A percentile compares a stretch with the other conserved stretches of the same genome.
Conservation (phyloP, 2,329 filamentous ascomycete species). For the Alternaria ethzedia region DNA sequence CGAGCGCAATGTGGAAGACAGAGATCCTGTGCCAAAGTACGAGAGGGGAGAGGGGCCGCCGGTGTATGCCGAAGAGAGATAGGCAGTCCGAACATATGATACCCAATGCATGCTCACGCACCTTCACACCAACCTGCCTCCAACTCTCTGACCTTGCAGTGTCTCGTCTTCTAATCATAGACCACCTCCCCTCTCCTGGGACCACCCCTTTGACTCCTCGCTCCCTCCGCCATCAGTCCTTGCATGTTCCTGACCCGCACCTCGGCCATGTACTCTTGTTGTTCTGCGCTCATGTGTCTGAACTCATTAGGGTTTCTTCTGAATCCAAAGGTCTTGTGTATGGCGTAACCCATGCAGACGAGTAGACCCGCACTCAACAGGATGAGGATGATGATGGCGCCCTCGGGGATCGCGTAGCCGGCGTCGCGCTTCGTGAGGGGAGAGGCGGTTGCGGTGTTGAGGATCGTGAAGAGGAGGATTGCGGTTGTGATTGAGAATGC, state of each 20-base stretch:
- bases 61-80: slow-evolving; percentile 8
- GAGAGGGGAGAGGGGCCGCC: slow-evolving; percentile 20
- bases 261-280: slow-evolving; percentile 32
- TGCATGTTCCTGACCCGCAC: slow-evolving; percentile 24
- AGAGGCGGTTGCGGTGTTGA: neutral
- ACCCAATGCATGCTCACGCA: neutral
- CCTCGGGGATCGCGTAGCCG: slow-evolving; percentile 20
- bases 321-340: slow-evolving; percentile 26
- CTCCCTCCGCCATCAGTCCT: slow-evolving; percentile 16
- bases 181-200: neutral
- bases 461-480: neutral
- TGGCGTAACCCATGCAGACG: slow-evolving; percentile 25
- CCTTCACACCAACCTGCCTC: neutral
- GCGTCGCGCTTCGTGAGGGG: slow-evolving; percentile 21
- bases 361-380: slow-evolving; percentile 22
- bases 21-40: slow-evolving; percentile 16
- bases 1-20: slow-evolving; percentile 2
- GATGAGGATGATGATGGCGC: slow-evolving; percentile 28
- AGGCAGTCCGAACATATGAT: neutral
- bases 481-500: neutral
- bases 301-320: slow-evolving; percentile 8
- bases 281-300: slow-evolving; percentile 16
- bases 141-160: neutral
- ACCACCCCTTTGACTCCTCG: neutral
- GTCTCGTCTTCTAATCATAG: neutral